phyloP scores from a whole-genome alignment of 768 basidiomycete species.

The Lactarius sp. region DNA sequence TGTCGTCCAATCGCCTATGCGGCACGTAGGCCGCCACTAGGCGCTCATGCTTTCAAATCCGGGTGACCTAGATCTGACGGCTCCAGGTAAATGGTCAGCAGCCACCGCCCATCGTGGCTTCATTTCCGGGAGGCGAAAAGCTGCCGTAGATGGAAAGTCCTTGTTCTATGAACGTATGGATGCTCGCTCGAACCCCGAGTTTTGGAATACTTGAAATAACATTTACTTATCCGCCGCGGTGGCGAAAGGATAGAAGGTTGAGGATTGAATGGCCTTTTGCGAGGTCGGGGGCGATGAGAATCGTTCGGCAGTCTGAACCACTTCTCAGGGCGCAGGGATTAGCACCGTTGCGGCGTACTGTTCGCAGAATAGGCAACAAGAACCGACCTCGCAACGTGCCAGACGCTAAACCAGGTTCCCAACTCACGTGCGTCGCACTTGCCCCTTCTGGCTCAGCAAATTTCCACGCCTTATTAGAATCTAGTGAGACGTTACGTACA shows the following conservation, averaged over 20 bases:
- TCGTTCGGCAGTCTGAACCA: background rate
- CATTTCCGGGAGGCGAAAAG: constrained; percentile 13
- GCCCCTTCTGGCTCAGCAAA: background rate
- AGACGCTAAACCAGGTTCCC: background rate
- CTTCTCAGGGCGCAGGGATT: background rate
- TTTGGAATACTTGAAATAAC: background rate
- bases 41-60: constrained; percentile 3
- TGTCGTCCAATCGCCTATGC: background rate
- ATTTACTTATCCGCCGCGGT: background rate
- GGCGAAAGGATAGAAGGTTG: background rate
- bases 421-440: background rate
- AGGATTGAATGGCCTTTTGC: background rate
- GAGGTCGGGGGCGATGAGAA: background rate
- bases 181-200: background rate
- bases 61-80: constrained; percentile 7
- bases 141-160: constrained; percentile 7
- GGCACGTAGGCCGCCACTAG: too few relatives aligned
- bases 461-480: background rate
- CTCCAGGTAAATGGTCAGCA: constrained; percentile 1
- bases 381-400: background rate
- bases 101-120: constrained; percentile 1
- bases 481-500: constrained; percentile 12
- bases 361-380: background rate
- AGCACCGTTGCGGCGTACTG: background rate
- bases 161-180: constrained; percentile 10